Conservation (phyloP, 495 filamentous ascomycete species). For the Xanthoparmelia taractica region DNA sequence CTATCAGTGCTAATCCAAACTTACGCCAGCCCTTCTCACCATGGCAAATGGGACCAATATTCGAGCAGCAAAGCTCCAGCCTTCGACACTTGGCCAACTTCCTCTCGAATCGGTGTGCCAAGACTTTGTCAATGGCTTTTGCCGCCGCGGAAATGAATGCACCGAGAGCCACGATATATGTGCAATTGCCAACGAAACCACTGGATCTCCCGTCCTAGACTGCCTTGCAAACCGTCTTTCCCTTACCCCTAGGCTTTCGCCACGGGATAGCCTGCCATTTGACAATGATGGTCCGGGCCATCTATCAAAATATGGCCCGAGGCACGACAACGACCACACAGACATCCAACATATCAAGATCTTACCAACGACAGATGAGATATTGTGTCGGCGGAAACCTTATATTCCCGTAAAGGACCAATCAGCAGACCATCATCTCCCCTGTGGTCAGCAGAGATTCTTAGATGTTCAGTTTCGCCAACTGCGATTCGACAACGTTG, state of each 20-base stretch:
- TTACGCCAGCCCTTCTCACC: background rate
- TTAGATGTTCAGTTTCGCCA: conserved; percentile 28
- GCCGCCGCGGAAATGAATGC: conserved; percentile 18
- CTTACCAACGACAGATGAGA: conserved; percentile 28
- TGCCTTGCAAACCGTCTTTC: conserved; percentile 17
- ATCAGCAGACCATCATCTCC: conserved; percentile 15
- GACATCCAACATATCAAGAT: conserved; percentile 25
- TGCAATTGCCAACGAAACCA: background rate
- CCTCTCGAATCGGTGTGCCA: conserved; percentile 15
- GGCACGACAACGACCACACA: conserved; percentile 28
- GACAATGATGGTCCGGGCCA: conserved; percentile 26
- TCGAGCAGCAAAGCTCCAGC: conserved; percentile 13
- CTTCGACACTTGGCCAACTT: conserved; percentile 13
- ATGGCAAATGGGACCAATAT: conserved; percentile 7
- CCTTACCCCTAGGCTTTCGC: conserved; percentile 9
- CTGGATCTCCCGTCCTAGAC: background rate
- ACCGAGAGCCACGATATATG: conserved; percentile 18
- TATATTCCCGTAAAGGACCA: conserved; percentile 25
- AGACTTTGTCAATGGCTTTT: conserved; percentile 22
- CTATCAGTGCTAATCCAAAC: background rate
- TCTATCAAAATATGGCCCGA: conserved; percentile 19
- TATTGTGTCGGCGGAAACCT: conserved; percentile 19
- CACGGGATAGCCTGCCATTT: conserved; percentile 15
- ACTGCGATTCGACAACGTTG: conserved; percentile 24
- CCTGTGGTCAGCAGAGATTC: conserved; percentile 19